Evolutionary conservation across 139 green algal genomes (phyloP).

Genomic region (Closterium sp.): DNA sequence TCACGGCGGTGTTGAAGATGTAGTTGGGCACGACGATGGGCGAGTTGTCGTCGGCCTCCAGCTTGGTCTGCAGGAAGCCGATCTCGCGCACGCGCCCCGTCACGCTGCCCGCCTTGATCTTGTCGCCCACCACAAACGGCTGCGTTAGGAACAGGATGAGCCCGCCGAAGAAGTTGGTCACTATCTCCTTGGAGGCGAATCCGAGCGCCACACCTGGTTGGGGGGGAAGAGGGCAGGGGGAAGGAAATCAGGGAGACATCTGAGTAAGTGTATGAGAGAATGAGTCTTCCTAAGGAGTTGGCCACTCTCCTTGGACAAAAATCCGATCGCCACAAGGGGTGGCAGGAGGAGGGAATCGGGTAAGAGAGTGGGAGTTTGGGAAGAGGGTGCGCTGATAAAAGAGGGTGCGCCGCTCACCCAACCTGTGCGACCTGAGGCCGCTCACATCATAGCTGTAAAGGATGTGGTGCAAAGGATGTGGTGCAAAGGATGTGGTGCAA

Average conservation of each 20-base stretch:
- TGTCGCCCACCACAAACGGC: conserved; percentile 40
- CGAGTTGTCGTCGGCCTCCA: not conserved
- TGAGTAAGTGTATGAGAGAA: conserved; percentile 3
- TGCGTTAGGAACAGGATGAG: conserved; percentile 24
- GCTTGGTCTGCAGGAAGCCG: conserved; percentile 4
- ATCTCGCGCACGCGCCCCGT: not conserved
- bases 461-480: no score
- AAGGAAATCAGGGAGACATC: not conserved
- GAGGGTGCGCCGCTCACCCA: no score
- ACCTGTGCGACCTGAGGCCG: no score
- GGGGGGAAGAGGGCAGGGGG: not conserved
- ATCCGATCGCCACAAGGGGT: conserved; percentile 28
- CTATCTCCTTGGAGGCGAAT: conserved; percentile 42
- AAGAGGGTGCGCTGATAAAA: not conserved
- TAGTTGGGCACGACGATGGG: conserved; percentile 11
- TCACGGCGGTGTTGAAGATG: not conserved
- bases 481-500: no score
- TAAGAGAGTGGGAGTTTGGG: not conserved
- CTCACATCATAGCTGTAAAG: not conserved
- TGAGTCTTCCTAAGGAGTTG: conserved; percentile 44
- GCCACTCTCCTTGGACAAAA: conserved; percentile 40
- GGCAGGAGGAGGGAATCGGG: not conserved
- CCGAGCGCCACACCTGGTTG: conserved; percentile 39
- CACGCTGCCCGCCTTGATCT: conserved; percentile 36
- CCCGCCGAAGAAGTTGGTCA: conserved; percentile 50